These are phyloP conservation scores for Heliamphora pulchella DNA, from an alignment of 179 eudicot genomes.

Conservation along the genomic window DNA sequence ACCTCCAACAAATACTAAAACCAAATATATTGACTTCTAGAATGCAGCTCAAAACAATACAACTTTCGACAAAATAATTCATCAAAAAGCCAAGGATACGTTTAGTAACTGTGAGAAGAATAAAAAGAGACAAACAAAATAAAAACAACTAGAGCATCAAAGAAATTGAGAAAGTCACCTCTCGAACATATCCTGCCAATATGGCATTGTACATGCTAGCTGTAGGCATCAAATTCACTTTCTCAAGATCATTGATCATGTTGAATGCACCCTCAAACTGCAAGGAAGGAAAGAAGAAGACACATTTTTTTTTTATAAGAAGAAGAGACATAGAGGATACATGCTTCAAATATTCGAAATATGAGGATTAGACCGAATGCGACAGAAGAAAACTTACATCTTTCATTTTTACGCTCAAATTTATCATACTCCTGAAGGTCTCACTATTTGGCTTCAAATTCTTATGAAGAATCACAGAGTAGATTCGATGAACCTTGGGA, in stretches of 20 bases:
- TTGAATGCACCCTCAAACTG: slow-evolving; percentile 71
- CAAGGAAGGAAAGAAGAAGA: slow-evolving; percentile 18
- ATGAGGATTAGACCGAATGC: slow-evolving; percentile 11
- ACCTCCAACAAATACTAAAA: not conserved
- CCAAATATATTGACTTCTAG: not conserved
- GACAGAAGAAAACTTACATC: slow-evolving; percentile 56
- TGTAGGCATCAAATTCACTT: slow-evolving; percentile 44
- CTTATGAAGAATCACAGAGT: slow-evolving; percentile 41
- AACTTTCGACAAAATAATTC: not conserved
- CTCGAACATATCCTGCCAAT: slow-evolving; percentile 70
- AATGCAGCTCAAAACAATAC: slow-evolving; percentile 7
- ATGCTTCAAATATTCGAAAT: not conserved
- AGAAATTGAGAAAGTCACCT: slow-evolving; percentile 40
- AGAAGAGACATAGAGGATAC: not conserved
- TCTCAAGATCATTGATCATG: slow-evolving; percentile 50
- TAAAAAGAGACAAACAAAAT: not conserved
- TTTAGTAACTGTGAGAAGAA: slow-evolving; percentile 4
- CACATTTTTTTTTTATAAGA: not conserved
- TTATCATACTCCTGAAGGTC: slow-evolving; percentile 70
- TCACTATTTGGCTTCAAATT: slow-evolving; percentile 52
- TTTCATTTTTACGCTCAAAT: slow-evolving; percentile 60
- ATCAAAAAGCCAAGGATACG: not conserved
- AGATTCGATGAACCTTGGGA: slow-evolving; percentile 63
- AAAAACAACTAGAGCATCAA: slow-evolving; percentile 9
- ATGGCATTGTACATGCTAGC: slow-evolving; percentile 67